A percentile compares a stretch with the other conserved stretches of the same genome.
phyloP scores from a whole-genome alignment of 768 basidiomycete species.

The Rossbeevera mucosa region DNA sequence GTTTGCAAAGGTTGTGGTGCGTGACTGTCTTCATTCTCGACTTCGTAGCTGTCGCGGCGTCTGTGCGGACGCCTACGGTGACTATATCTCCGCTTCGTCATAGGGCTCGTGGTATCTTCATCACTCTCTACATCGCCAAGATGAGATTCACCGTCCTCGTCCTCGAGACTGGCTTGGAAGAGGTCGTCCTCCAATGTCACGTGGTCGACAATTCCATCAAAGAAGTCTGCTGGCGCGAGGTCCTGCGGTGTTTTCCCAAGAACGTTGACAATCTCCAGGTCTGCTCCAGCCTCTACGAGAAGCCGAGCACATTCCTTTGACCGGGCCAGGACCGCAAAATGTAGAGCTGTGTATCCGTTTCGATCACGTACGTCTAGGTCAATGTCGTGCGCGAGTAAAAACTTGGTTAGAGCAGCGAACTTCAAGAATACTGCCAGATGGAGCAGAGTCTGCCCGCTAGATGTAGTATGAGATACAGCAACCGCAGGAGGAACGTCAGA shows the following conservation, averaged over 20 bases:
- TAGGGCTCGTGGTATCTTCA: slow-evolving; percentile 38
- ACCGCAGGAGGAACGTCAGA: slow-evolving; percentile 39
- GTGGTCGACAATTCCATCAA: slow-evolving; percentile 35
- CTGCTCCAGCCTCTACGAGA: slow-evolving; percentile 78
- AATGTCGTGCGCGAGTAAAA: slow-evolving; percentile 66
- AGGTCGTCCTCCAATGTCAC: slow-evolving; percentile 22
- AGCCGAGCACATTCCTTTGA: slow-evolving; percentile 60
- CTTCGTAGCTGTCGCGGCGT: slow-evolving; percentile 17
- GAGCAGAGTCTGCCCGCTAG: slow-evolving; percentile 79
- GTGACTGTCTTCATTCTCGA: not conserved
- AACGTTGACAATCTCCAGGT: slow-evolving; percentile 67
- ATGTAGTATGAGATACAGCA: slow-evolving; percentile 68
- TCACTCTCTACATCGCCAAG: slow-evolving; percentile 72
- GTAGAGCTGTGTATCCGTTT: slow-evolving; percentile 87
- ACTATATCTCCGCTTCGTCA: slow-evolving; percentile 28
- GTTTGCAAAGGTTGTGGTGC: not conserved
- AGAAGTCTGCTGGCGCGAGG: slow-evolving; percentile 43
- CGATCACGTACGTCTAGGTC: slow-evolving; percentile 82
- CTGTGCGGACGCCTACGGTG: slow-evolving; percentile 31
- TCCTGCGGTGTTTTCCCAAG: slow-evolving; percentile 69
- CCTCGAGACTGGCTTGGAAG: slow-evolving; percentile 19
- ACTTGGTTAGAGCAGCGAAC: slow-evolving; percentile 62
- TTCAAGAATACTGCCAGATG: slow-evolving; percentile 83
- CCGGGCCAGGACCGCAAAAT: slow-evolving; percentile 71
- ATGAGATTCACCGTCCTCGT: slow-evolving; percentile 53